Evolutionary conservation across 139 green algal species (phyloP), one percentile per base, ranked within the genome.

Genomic region (Limnomonas spitsbergensis): DNA sequence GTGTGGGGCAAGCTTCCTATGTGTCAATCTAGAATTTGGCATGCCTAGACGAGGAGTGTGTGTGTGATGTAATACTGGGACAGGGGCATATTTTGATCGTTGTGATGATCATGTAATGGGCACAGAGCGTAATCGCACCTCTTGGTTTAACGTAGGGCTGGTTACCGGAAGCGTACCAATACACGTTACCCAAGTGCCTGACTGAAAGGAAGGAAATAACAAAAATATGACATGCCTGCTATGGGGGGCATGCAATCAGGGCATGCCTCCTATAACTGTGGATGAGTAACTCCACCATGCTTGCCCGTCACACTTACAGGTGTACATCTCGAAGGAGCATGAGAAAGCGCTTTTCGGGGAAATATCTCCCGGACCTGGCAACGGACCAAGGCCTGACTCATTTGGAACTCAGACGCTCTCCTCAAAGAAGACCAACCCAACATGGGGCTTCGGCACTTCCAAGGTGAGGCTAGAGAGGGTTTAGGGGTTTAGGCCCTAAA

Each of bases 241-340:
- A n/a, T n/a, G n/a, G n/a, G n/a, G n/a, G n/a, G n/a, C n/a, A n/a
- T n/a, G n/a, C n/a, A n/a, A n/a, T n/a, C n/a, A n/a, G n/a, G n/a
- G n/a, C n/a, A n/a, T n/a, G n/a, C n/a, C n/a, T n/a, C n/a, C n/a
- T n/a, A n/a, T n/a, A n/a, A n/a, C n/a, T n/a, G n/a, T n/a, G n/a
- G n/a, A n/a, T n/a, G n/a, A n/a, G n/a, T n/a, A n/a, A n/a, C n/a
- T n/a, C n/a, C n/a, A n/a, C n/a, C n/a, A n/a, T n/a, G n/a, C n/a
- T n/a, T n/a, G n/a, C n/a, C n/a, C 56, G 56, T 61, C 47, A 29
- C 20, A 14, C 47, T 61, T 9, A 34, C 27, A 70, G 56, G 24
- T 70, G 14, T 90, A 91, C 75, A 91, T 92, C 42, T 87, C 79
- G n/a, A 86, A 86, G 71, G 89, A 93, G 78, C 89, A 93, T 40